Evolutionary conservation across 2,329 filamentous ascomycete species (phyloP).

Genomic region (Fusarium avenaceum): DNA sequence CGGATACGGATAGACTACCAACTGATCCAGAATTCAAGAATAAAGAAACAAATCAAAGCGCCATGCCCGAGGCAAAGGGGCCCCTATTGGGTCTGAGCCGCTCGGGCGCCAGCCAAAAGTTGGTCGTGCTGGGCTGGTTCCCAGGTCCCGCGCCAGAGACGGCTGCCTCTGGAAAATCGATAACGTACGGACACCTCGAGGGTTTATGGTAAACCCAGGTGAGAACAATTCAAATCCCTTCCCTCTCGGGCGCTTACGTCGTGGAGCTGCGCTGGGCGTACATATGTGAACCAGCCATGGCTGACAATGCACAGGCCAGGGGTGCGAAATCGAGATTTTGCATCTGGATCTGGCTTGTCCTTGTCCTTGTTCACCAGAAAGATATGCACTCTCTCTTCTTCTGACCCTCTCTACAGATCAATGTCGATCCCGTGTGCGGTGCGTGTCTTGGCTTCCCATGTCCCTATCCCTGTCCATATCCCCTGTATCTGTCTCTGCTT

Average conservation of each 20-base stretch:
- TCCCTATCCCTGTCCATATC: not conserved
- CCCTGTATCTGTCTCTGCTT: slow-evolving; percentile 2
- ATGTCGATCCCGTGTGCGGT: slow-evolving; percentile 43
- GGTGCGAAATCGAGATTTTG: slow-evolving; percentile 47
- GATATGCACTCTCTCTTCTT: slow-evolving; percentile 24
- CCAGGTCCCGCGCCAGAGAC: not conserved
- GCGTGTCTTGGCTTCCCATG: slow-evolving; percentile 25
- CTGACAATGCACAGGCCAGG: slow-evolving; percentile 18
- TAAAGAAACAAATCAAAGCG: slow-evolving; percentile 39
- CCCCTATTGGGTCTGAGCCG: slow-evolving; percentile 38
- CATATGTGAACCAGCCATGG: slow-evolving; percentile 7
- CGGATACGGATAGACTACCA: not conserved
- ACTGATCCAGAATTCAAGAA: slow-evolving; percentile 29
- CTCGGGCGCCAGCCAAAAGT: slow-evolving; percentile 13
- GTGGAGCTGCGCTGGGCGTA: not conserved
- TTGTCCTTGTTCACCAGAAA: slow-evolving; percentile 17
- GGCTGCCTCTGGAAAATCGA: not conserved
- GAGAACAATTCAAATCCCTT: not conserved
- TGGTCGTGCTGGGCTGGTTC: too few relatives aligned
- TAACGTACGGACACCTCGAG: not conserved
- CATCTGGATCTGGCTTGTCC: slow-evolving; percentile 42
- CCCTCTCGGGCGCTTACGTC: not conserved
- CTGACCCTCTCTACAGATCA: slow-evolving; percentile 41
- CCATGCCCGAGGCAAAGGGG: slow-evolving; percentile 35
- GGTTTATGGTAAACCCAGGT: too few relatives aligned